Conservation (phyloP, 2,329 filamentous ascomycete species). For the Amauroascus verrucosus region DNA sequence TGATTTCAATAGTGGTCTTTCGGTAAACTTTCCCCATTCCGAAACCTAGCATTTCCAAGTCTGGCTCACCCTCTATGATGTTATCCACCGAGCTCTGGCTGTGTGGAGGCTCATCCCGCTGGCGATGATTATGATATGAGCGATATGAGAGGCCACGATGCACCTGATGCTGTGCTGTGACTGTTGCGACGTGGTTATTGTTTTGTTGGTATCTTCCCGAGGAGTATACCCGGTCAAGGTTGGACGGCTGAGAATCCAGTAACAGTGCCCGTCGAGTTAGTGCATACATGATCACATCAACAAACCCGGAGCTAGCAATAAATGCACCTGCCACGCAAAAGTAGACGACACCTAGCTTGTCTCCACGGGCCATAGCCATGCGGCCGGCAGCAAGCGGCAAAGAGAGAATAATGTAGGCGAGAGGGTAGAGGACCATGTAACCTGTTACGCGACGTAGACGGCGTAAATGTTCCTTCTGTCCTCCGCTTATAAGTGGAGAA, state of each 20-base stretch:
- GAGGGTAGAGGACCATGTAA: slow-evolving; percentile 40
- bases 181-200: slow-evolving; percentile 14
- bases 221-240: slow-evolving; percentile 25
- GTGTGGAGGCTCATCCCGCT: slow-evolving; percentile 29
- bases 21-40: slow-evolving; percentile 35
- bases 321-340: slow-evolving; percentile 46
- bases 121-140: slow-evolving; percentile 4
- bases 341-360: slow-evolving; percentile 31
- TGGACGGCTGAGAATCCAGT: slow-evolving; percentile 40
- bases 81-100: slow-evolving; percentile 32
- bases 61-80: slow-evolving; percentile 26
- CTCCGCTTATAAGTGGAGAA: slow-evolving; percentile 29
- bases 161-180: slow-evolving; percentile 12
- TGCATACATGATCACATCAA: slow-evolving; percentile 50
- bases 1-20: slow-evolving; percentile 37
- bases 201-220: slow-evolving; percentile 7
- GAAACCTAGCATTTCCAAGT: slow-evolving; percentile 22
- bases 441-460: slow-evolving; percentile 36
- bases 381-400: slow-evolving; percentile 49
- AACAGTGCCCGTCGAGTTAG: slow-evolving; percentile 48
- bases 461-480: slow-evolving; percentile 30
- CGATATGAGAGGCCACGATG: slow-evolving; percentile 6
- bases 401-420: slow-evolving; percentile 51
- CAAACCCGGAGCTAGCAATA: slow-evolving; percentile 49
- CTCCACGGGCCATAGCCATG: slow-evolving; percentile 33